These are phyloP conservation scores for Plasmodium fragile DNA, from an alignment of 169 alveolate species.

Conservation along the genomic window DNA sequence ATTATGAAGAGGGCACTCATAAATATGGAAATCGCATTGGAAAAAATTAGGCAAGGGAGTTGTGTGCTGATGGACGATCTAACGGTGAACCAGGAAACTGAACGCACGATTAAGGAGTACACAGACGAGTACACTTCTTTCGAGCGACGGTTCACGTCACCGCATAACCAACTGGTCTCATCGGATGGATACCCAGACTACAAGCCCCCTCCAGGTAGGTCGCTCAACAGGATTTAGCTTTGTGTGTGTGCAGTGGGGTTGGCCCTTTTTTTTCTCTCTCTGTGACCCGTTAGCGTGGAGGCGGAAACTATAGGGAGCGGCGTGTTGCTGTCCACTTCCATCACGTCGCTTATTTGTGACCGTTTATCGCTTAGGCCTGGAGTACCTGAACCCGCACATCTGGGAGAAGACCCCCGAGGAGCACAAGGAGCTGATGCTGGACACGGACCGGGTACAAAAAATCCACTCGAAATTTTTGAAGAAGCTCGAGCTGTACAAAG, in stretches of 20 bases:
- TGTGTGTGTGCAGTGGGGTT: too few species aligned
- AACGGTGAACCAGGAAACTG: constrained; percentile 28
- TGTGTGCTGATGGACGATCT: constrained; percentile 35
- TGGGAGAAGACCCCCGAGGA: constrained; percentile 77
- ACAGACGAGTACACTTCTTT: constrained; percentile 41
- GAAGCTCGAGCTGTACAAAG: constrained; percentile 75
- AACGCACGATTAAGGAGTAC: constrained; percentile 40
- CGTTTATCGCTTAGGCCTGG: constrained; percentile 69
- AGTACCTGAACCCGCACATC: constrained; percentile 63
- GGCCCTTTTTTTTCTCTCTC: too few species aligned
- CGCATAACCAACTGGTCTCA: constrained; percentile 13
- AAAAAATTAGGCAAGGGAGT: constrained; percentile 75
- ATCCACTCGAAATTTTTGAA: constrained; percentile 67
- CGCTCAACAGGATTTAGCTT: not conserved
- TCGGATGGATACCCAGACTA: constrained; percentile 45
- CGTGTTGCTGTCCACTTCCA: too few species aligned
- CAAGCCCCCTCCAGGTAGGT: constrained; percentile 61
- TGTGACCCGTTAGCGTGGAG: too few species aligned
- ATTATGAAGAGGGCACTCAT: constrained; percentile 75
- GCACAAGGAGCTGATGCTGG: constrained; percentile 67
- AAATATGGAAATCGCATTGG: constrained; percentile 80
- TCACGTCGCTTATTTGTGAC: not conserved
- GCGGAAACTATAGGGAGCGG: too few species aligned
- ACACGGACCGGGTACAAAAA: constrained; percentile 71
- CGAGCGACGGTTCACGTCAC: constrained; percentile 33